Evolutionary conservation across 129 eudicot genomes (phyloP).

Genomic region (Sambucus nigra): DNA sequence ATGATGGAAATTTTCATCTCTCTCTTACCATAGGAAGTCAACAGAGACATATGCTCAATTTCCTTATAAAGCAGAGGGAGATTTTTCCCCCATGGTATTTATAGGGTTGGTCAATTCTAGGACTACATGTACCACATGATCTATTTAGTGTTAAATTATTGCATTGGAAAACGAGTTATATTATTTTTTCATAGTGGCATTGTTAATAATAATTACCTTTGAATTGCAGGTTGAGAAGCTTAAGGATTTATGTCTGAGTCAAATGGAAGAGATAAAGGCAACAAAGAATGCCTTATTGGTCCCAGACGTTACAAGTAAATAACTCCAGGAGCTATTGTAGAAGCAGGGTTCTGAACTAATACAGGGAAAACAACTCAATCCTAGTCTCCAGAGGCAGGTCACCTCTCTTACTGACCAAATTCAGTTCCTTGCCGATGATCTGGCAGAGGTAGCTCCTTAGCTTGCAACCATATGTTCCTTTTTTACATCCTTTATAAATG

Average conservation of each 20-base stretch:
- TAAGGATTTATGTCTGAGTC: constrained; percentile 85
- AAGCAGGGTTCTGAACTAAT: constrained; percentile 72
- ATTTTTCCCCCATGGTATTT: too few species aligned
- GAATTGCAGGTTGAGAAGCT: constrained; percentile 67
- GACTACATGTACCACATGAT: too few species aligned
- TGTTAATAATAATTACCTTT: not conserved
- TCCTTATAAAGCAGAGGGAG: too few species aligned
- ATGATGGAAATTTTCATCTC: too few species aligned
- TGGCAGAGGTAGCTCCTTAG: constrained; percentile 52
- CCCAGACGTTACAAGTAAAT: constrained; percentile 61
- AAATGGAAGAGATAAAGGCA: constrained; percentile 88
- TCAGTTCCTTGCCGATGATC: constrained; percentile 77
- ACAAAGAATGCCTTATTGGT: constrained; percentile 68
- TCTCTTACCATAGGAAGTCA: too few species aligned
- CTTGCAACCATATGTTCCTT: not conserved
- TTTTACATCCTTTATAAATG: too few species aligned
- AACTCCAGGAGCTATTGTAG: constrained; percentile 50
- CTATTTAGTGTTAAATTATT: not conserved
- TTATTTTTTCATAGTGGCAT: not conserved
- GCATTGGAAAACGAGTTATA: not conserved
- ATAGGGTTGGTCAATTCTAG: too few species aligned
- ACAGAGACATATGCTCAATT: too few species aligned
- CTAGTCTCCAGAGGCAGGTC: constrained; percentile 75
- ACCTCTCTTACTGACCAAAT: constrained; percentile 82
- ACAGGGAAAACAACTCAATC: constrained; percentile 73